Percentiles rank a stretch among this genome's conserved stretches.
Conservation (phyloP, 768 basidiomycete genomes). For the Lentinula lateritia region DNA sequence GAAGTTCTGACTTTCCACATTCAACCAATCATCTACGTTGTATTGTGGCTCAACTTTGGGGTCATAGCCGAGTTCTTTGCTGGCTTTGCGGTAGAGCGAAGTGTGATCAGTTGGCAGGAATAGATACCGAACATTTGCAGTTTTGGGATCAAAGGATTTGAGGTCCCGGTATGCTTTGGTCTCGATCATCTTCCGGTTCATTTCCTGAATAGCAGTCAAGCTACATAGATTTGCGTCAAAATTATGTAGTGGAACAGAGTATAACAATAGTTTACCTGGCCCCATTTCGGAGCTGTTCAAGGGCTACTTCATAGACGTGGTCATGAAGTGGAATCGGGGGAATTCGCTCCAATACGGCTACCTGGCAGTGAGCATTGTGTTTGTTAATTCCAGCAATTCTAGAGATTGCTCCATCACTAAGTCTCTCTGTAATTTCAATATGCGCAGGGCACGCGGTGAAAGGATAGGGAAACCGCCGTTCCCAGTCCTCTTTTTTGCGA, state of each 20-base stretch:
- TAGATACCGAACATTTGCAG: constrained; percentile 14
- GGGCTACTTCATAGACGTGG: constrained; percentile 11
- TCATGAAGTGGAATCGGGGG: constrained; percentile 27
- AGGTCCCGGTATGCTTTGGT: constrained; percentile 7
- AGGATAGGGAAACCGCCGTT: constrained; percentile 7
- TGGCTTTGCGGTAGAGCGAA: constrained; percentile 14
- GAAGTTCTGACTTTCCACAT: constrained; percentile 7
- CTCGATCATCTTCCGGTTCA: constrained; percentile 1
- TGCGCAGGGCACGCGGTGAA: constrained; percentile 31
- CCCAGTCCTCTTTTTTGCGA: not conserved
- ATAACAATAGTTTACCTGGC: constrained; percentile 4
- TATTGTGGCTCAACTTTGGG: constrained; percentile 2
- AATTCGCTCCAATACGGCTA: constrained; percentile 10
- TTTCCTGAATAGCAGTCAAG: constrained; percentile 11
- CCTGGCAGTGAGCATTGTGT: constrained; percentile 22
- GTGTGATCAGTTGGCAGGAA: constrained; percentile 14
- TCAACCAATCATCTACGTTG: constrained; percentile 12
- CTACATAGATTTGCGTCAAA: not conserved
- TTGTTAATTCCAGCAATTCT: constrained; percentile 19
- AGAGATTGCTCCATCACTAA: constrained; percentile 10
- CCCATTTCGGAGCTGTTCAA: constrained; percentile 14
- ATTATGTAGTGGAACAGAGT: not conserved
- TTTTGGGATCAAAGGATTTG: not conserved
- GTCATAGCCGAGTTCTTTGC: not conserved
- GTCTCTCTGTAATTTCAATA: constrained; percentile 21